phyloP scores from a whole-genome alignment of 495 filamentous ascomycete genomes.

The Aspergillus panamensis region DNA sequence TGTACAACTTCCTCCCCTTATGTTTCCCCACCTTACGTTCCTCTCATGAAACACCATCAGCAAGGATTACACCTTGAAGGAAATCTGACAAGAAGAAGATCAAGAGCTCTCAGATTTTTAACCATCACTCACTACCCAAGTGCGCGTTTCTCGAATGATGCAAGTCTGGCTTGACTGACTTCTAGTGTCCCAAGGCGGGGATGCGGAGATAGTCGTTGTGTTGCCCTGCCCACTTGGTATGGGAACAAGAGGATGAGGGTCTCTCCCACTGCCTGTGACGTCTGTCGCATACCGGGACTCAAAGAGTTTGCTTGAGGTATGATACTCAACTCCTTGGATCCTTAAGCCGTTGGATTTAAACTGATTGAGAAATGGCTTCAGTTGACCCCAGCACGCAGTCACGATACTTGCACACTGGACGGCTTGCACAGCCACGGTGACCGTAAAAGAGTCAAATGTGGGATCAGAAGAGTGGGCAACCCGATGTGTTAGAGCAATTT shows the following conservation, averaged over 20 bases:
- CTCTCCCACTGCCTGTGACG: not conserved
- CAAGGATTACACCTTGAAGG: too few species aligned
- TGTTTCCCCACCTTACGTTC: too few species aligned
- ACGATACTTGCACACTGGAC: slow-evolving; percentile 26
- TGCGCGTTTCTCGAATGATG: slow-evolving; percentile 15
- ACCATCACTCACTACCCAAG: slow-evolving; percentile 4
- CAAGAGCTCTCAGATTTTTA: not conserved
- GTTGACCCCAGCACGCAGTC: slow-evolving; percentile 29
- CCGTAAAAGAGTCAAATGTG: slow-evolving; percentile 16
- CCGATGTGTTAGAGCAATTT: slow-evolving; percentile 17
- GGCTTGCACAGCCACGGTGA: slow-evolving; percentile 20
- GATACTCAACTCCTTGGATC: slow-evolving; percentile 23
- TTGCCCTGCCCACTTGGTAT: slow-evolving; percentile 8
- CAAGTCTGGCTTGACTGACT: slow-evolving; percentile 14
- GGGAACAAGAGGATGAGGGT: slow-evolving; percentile 4
- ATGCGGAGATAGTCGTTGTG: slow-evolving; percentile 11
- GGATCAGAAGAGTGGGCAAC: slow-evolving; percentile 18
- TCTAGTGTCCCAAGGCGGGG: slow-evolving; percentile 5
- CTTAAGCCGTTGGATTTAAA: slow-evolving; percentile 26
- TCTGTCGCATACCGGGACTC: slow-evolving; percentile 2
- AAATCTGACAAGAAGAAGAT: too few species aligned
- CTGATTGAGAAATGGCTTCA: slow-evolving; percentile 29
- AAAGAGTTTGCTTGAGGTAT: not conserved
- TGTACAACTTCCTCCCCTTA: too few species aligned
- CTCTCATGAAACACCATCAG: too few species aligned